A percentile compares a stretch with the other conserved stretches of the same genome.
phyloP scores from a whole-genome alignment of 2,329 filamentous ascomycete genomes.

The Cordyceps militaris region DNA sequence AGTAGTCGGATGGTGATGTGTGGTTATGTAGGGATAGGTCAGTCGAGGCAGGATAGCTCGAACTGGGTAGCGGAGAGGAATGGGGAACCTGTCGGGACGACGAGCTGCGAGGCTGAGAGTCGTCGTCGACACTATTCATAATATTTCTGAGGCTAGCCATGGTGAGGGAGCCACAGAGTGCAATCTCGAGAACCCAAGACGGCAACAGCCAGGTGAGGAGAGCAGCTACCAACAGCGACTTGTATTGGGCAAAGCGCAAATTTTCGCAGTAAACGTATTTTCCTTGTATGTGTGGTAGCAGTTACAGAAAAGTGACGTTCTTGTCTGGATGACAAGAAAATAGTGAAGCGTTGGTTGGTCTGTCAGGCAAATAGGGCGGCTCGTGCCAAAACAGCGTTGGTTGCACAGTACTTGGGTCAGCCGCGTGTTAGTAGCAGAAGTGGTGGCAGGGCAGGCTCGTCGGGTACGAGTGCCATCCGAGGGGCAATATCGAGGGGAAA shows the following conservation, averaged over 20 bases:
- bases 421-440: conserved; percentile 9
- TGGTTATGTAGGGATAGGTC: conserved; percentile 23
- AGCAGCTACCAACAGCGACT: neutral
- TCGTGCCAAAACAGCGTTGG: conserved; percentile 5
- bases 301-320: neutral
- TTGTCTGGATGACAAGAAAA: neutral
- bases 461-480: neutral
- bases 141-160: conserved; percentile 52
- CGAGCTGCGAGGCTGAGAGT: conserved; percentile 23
- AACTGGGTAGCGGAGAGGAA: conserved; percentile 5
- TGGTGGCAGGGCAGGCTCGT: neutral
- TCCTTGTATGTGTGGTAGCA: neutral
- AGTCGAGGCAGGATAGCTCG: conserved; percentile 34
- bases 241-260: neutral
- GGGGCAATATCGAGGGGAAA: neutral
- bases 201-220: conserved; percentile 17
- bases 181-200: conserved; percentile 22
- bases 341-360: neutral
- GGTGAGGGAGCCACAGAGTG: conserved; percentile 32
- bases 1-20: conserved; percentile 26
- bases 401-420: conserved; percentile 4
- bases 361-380: neutral
- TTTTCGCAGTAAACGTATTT: neutral
- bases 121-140: conserved; percentile 49
- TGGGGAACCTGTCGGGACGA: neutral